These are phyloP conservation scores for Claviceps purpurea DNA, from an alignment of 2,329 filamentous ascomycete genomes.

Conservation along the genomic window DNA sequence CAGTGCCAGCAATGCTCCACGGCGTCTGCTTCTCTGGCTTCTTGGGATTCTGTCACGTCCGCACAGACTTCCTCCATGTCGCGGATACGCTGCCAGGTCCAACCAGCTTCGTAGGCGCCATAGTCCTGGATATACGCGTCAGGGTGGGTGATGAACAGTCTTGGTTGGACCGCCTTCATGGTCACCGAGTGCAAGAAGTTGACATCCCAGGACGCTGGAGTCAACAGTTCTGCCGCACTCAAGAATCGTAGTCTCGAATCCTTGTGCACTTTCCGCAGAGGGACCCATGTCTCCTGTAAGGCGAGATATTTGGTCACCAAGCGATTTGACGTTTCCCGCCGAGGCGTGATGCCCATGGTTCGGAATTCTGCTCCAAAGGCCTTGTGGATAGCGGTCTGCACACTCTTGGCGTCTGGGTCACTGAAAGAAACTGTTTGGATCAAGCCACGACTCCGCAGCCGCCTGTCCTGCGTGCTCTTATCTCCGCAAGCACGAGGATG, in stretches of 20 bases:
- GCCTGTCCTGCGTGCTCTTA: slow-evolving; percentile 49
- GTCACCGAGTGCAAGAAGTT: slow-evolving; percentile 58
- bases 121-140: slow-evolving; percentile 59
- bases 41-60: slow-evolving; percentile 28
- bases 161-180: slow-evolving; percentile 55
- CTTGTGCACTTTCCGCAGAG: slow-evolving; percentile 62
- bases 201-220: slow-evolving; percentile 56
- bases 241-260: slow-evolving; percentile 61
- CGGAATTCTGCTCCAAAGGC: slow-evolving; percentile 47
- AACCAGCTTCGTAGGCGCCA: slow-evolving; percentile 38
- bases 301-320: slow-evolving; percentile 38
- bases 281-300: slow-evolving; percentile 57
- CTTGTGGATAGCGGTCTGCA: slow-evolving; percentile 47
- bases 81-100: slow-evolving; percentile 59
- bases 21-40: slow-evolving; percentile 47
- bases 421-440: slow-evolving; percentile 50
- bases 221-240: slow-evolving; percentile 58
- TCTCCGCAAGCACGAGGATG: slow-evolving; percentile 54
- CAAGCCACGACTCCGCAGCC: slow-evolving; percentile 63
- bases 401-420: slow-evolving; percentile 52
- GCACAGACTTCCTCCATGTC: slow-evolving; percentile 45
- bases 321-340: slow-evolving; percentile 14
- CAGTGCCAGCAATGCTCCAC: slow-evolving; percentile 55
- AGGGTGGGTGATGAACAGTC: slow-evolving; percentile 63
- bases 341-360: slow-evolving; percentile 25